phyloP scores from a whole-genome alignment of 768 basidiomycete species.

The Mycena olivaceomarginata region DNA sequence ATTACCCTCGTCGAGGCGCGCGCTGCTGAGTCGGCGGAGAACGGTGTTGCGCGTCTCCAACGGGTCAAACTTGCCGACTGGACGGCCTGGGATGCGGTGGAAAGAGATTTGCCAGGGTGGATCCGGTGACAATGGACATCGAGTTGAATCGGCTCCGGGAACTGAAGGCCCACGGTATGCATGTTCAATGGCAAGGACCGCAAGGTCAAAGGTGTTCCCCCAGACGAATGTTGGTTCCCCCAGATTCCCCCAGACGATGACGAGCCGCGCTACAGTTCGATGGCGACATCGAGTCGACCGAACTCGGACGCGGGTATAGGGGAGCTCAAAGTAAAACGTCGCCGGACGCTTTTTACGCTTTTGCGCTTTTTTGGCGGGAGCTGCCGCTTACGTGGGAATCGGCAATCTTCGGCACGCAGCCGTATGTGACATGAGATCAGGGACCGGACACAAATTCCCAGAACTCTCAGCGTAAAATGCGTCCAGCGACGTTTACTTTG shows the following conservation, averaged over 20 bases:
- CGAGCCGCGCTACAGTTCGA: no score
- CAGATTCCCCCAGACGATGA: neutral
- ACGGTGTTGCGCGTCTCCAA: neutral
- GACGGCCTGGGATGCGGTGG: neutral
- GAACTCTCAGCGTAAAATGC: no score
- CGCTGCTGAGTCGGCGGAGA: neutral
- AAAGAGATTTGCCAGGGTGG: neutral
- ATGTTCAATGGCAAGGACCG: neutral
- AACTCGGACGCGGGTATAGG: no score
- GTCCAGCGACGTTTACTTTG: no score
- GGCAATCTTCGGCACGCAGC: no score
- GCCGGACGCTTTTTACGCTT: no score
- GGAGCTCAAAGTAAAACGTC: no score
- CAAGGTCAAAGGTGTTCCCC: neutral
- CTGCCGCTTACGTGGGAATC: no score
- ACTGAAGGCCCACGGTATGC: neutral
- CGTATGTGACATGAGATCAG: no score
- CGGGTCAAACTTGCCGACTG: neutral
- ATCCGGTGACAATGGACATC: neutral
- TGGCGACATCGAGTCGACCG: no score
- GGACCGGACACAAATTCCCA: no score
- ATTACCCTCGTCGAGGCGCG: neutral
- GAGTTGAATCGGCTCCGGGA: neutral
- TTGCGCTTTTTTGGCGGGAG: no score
- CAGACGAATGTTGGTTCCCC: neutral